A percentile compares a stretch with the other conserved stretches of the same genome.
These are phyloP conservation scores for Allium sativum DNA, from an alignment of 106 monocot species.

Conservation along the genomic window DNA sequence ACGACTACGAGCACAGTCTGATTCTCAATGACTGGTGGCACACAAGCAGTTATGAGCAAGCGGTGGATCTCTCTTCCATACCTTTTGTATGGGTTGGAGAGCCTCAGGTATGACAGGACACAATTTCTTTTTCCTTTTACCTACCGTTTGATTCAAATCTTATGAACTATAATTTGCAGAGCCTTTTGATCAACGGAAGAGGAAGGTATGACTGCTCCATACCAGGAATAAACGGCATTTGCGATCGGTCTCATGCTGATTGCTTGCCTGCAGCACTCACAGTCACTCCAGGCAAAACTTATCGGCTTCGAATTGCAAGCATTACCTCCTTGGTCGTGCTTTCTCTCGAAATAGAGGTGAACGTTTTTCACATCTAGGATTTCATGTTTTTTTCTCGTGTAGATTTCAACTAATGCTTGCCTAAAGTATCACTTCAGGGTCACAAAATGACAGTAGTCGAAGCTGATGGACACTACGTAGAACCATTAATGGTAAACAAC, in stretches of 20 bases:
- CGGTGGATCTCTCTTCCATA: slow-evolving; percentile 36
- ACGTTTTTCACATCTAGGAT: neutral
- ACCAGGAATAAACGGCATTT: slow-evolving; percentile 5
- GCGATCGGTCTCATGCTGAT: slow-evolving; percentile 32
- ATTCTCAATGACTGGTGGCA: slow-evolving; percentile 95
- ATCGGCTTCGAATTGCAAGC: slow-evolving; percentile 54
- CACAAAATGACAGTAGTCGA: slow-evolving; percentile 79
- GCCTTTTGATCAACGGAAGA: slow-evolving; percentile 40
- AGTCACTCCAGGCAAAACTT: slow-evolving; percentile 58
- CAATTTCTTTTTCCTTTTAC: too few species aligned
- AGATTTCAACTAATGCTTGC: too few species aligned
- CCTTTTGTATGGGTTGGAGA: slow-evolving; percentile 56
- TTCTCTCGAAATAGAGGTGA: neutral
- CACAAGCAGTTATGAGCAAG: slow-evolving; percentile 50
- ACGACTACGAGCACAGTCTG: slow-evolving; percentile 51
- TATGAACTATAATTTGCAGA: slow-evolving; percentile 6
- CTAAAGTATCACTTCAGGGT: slow-evolving; percentile 15
- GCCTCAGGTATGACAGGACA: slow-evolving; percentile 37
- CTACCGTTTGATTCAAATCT: neutral
- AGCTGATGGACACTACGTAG: slow-evolving; percentile 67
- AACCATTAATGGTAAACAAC: slow-evolving; percentile 60
- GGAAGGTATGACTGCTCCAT: slow-evolving; percentile 41
- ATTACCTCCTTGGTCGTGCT: slow-evolving; percentile 59
- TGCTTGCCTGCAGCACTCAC: slow-evolving; percentile 47
- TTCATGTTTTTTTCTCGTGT: too few species aligned